Evolutionary conservation across 257 asterid genomes (phyloP).

Genomic region (Gentiana dahurica): DNA sequence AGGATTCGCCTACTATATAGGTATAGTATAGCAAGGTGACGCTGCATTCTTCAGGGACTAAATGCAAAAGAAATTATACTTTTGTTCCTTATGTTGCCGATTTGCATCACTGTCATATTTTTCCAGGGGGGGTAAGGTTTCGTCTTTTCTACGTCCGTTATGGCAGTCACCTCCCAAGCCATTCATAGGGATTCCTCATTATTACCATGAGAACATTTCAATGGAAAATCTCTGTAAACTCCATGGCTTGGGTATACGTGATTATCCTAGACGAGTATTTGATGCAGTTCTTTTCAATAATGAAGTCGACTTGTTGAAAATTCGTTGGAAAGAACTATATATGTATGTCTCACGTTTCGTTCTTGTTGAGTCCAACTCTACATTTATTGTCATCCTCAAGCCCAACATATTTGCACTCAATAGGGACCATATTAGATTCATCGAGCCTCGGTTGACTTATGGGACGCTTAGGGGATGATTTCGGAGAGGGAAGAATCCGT

Average conservation of each 20-base stretch:
- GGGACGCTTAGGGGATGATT: slow-evolving; percentile 65
- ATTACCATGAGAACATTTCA: no score
- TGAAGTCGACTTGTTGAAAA: no score
- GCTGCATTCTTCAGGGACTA: slow-evolving; percentile 1
- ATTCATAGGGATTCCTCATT: no score
- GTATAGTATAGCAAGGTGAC: no score
- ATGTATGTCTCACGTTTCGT: slow-evolving; percentile 71
- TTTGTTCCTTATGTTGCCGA: no score
- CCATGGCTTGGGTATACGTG: slow-evolving; percentile 71
- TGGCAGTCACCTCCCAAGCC: no score
- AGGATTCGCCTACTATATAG: no score
- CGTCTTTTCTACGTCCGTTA: no score
- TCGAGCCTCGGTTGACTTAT: slow-evolving; percentile 61
- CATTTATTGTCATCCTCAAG: slow-evolving; percentile 46
- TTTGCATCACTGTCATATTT: no score
- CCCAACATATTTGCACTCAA: slow-evolving; percentile 45
- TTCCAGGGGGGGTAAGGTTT: no score
- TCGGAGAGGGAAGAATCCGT: slow-evolving; percentile 66
- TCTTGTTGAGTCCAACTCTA: slow-evolving; percentile 33
- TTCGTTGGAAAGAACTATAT: not conserved
- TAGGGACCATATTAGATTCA: slow-evolving; percentile 42
- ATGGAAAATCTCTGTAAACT: no score
- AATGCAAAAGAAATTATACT: no score
- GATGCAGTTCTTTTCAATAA: slow-evolving; percentile 40
- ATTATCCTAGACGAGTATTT: slow-evolving; percentile 67